Conservation (phyloP, 129 eudicot genomes). For the Saposhnikovia divaricata region DNA sequence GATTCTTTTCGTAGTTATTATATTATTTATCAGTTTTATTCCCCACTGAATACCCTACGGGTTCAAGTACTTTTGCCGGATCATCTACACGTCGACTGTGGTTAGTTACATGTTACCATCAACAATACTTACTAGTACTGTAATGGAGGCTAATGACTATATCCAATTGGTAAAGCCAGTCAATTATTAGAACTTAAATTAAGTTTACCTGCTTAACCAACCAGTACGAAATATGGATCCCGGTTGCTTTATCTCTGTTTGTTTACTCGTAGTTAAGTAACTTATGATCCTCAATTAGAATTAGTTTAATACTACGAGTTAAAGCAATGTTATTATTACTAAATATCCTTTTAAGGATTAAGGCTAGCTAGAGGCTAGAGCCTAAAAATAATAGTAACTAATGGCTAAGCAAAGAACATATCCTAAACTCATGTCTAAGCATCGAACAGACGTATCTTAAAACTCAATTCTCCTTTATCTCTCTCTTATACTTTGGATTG, state of each 20-base stretch:
- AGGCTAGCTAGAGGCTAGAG: not conserved
- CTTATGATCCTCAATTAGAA: not conserved
- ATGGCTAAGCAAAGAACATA: not conserved
- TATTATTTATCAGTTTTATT: too few relatives aligned
- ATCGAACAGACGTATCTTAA: not conserved
- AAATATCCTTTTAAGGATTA: not conserved
- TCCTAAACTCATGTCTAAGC: not conserved
- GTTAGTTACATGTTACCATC: not conserved
- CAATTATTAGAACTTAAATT: not conserved
- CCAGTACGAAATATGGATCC: not conserved
- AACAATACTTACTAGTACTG: not conserved
- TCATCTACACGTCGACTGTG: too few relatives aligned
- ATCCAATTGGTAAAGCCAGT: not conserved
- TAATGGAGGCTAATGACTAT: not conserved
- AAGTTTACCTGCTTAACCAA: not conserved
- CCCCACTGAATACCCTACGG: too few relatives aligned
- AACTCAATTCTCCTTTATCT: not conserved
- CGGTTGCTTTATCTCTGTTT: not conserved
- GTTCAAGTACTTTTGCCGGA: too few relatives aligned
- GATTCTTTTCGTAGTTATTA: too few relatives aligned
- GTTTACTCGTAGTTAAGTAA: not conserved
- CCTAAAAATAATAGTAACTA: not conserved
- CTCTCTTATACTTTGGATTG: not conserved
- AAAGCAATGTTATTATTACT: too few relatives aligned
- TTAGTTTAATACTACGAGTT: too few relatives aligned